Percentiles rank a stretch among this genome's conserved stretches.
Evolutionary conservation across 441 rosid genomes (phyloP).

Genomic region (Geranium incanum): DNA sequence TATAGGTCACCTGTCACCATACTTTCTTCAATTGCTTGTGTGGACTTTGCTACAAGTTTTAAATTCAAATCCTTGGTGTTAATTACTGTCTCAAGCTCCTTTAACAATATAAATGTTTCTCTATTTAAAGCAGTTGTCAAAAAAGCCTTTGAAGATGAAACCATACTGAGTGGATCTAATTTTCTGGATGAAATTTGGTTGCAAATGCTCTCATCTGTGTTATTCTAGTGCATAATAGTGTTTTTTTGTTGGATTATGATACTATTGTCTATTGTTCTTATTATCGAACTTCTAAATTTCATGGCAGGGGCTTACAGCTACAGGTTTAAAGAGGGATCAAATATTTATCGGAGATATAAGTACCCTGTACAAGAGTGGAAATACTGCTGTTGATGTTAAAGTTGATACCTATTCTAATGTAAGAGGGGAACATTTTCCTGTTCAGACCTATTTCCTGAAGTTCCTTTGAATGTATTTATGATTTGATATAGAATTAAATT

Average conservation of each 20-base stretch:
- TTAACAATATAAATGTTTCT: not conserved
- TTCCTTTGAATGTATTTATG: not conserved
- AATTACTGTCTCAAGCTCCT: not conserved
- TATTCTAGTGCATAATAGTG: no score
- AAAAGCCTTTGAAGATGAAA: not conserved
- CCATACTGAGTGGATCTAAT: not conserved
- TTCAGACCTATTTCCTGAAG: not conserved
- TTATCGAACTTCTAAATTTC: conserved; percentile 5
- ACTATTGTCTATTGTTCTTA: conserved; percentile 12
- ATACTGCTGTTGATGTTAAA: conserved; percentile 60
- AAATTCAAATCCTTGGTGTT: not conserved
- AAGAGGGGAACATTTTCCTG: conserved; percentile 17
- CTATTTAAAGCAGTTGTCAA: no score
- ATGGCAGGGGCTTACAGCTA: conserved; percentile 59
- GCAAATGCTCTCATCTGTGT: not conserved
- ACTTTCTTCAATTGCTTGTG: not conserved
- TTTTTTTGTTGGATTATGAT: not conserved
- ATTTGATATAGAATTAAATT: not conserved
- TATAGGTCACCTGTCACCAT: not conserved
- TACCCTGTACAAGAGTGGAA: conserved; percentile 52
- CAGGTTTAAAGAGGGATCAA: conserved; percentile 60
- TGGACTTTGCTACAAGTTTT: not conserved
- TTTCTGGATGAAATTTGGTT: not conserved
- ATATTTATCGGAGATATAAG: conserved; percentile 63
- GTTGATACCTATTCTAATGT: conserved; percentile 66